Percentiles rank a stretch among this genome's conserved stretches.
These are phyloP conservation scores for Geotrichum siamense DNA, from an alignment of 1,139 yeast species.

Conservation along the genomic window DNA sequence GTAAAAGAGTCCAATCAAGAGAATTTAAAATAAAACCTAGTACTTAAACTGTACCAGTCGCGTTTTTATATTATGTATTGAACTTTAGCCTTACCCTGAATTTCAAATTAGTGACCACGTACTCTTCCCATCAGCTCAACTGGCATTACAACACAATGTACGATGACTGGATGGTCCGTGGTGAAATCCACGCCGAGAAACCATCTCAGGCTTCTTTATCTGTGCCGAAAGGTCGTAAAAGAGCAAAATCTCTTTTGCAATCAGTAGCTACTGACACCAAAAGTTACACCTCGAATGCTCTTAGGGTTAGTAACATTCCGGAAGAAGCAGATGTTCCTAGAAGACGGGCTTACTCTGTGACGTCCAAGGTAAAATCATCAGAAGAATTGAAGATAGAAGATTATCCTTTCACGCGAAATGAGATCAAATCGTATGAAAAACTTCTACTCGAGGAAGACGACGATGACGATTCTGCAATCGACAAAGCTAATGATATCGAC, in stretches of 20 bases:
- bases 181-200: slow-evolving; percentile 20
- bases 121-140: not conserved
- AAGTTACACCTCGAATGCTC: slow-evolving; percentile 4
- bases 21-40: not conserved
- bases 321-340: slow-evolving; percentile 22
- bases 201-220: slow-evolving; percentile 10
- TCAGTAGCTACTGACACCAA: slow-evolving; percentile 26
- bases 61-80: slow-evolving; percentile 2
- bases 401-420: slow-evolving; percentile 18
- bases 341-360: slow-evolving; percentile 20
- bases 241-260: slow-evolving; percentile 28
- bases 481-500: slow-evolving; percentile 24
- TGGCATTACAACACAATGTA: slow-evolving; percentile 22
- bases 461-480: slow-evolving; percentile 23
- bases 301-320: slow-evolving; percentile 14
- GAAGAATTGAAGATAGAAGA: not conserved
- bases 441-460: slow-evolving; percentile 2
- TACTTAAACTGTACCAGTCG: not conserved
- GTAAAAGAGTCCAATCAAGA: too few relatives aligned
- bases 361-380: not conserved
- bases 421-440: slow-evolving; percentile 11
- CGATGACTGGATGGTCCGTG: slow-evolving; percentile 33
- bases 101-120: slow-evolving; percentile 8
- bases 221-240: slow-evolving; percentile 19
- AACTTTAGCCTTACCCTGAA: not conserved